Evolutionary conservation across 1,284 basidiomycete genomes (phyloP).

Genomic region (Cryptococcus wingfieldii): DNA sequence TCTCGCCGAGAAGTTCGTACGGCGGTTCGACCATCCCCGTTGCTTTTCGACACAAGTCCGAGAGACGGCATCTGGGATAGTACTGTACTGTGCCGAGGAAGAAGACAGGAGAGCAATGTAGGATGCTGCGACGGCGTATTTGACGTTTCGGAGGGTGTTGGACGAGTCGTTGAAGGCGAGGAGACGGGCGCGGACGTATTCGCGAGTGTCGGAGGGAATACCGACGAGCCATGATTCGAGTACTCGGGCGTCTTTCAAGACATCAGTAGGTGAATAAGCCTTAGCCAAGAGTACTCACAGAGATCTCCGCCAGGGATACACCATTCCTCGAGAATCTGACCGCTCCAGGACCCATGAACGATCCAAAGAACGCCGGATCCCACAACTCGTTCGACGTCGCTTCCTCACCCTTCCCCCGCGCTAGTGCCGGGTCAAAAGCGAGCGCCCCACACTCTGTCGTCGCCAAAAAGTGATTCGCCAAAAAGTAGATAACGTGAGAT

Average conservation of each 20-base stretch:
- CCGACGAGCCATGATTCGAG: slow-evolving; percentile 32
- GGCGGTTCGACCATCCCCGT: slow-evolving; percentile 16
- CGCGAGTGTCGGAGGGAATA: slow-evolving; percentile 22
- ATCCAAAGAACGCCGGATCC: slow-evolving; percentile 12
- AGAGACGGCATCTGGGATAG: slow-evolving; percentile 20
- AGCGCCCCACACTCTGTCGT: slow-evolving; percentile 14
- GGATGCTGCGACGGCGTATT: slow-evolving; percentile 27
- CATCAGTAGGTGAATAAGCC: neutral
- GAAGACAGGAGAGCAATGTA: slow-evolving; percentile 20
- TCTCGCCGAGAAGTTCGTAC: neutral
- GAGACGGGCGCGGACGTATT: slow-evolving; percentile 24
- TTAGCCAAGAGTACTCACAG: slow-evolving; percentile 11
- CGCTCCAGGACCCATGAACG: neutral
- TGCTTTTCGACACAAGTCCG: slow-evolving; percentile 25
- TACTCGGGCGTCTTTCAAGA: slow-evolving; percentile 20
- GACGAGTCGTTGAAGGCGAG: slow-evolving; percentile 25
- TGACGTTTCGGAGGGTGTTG: slow-evolving; percentile 21
- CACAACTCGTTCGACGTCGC: slow-evolving; percentile 12
- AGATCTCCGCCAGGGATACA: slow-evolving; percentile 28
- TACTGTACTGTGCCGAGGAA: slow-evolving; percentile 15
- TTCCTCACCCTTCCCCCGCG: slow-evolving; percentile 5
- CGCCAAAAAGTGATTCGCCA: neutral
- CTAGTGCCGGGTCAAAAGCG: slow-evolving; percentile 10
- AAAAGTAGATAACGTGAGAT: rapidly evolving
- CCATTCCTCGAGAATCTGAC: slow-evolving; percentile 25